Base-by-base conservation (phyloP, 768 basidiomycete genomes). In the Gautieria morchelliformis region DNA sequence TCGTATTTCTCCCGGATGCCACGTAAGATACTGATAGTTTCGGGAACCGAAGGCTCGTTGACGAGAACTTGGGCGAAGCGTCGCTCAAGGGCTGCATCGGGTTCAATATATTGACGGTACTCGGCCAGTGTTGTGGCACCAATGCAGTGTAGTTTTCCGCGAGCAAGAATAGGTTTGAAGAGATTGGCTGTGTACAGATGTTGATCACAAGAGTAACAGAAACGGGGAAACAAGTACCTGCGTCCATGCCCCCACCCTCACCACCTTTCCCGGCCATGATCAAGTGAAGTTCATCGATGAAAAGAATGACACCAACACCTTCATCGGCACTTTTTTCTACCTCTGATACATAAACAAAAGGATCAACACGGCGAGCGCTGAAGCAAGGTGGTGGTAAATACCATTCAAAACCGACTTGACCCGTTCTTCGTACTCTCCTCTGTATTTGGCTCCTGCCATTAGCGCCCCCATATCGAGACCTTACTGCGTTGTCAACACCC, bases 351-450 rank as follows among this genome's bases (percentile, higher is more conserved):
- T 4, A 37, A 37, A 9, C 14, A 37, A 37, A 9, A 2, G 35
- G 8, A 9, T 37, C 35, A 37, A 37, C 10, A 37, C 35, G 10
- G 14, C 14, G 35, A 14, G 10, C 2, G 35, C 2, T 9, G 9
- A 14, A 37, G 8, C 35, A 37, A 37, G 35, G 35, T 37, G 8
- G 35, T 9, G 9, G 14, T 10, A 4, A 56, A 33, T 52, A 61
- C 63, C 63, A 59, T 86, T 84, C 57, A 99, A 72, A 55, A 97
- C 91, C 11, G 85, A 74, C 69, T 96, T 97, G 72, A 97, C 84
- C 41, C 94, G 87, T 68, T 97, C 94, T 72, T 97, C 94, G 70
- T 93, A 99, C 71, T 97, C 93, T 50, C 87, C 95, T 67, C 93
- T 94, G 75, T 92, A 93, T 68, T 87, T 87, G 19, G 88, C 88